Evolutionary conservation across 768 basidiomycete species (phyloP).

Genomic region (Tubosaeta brunneosetosa): DNA sequence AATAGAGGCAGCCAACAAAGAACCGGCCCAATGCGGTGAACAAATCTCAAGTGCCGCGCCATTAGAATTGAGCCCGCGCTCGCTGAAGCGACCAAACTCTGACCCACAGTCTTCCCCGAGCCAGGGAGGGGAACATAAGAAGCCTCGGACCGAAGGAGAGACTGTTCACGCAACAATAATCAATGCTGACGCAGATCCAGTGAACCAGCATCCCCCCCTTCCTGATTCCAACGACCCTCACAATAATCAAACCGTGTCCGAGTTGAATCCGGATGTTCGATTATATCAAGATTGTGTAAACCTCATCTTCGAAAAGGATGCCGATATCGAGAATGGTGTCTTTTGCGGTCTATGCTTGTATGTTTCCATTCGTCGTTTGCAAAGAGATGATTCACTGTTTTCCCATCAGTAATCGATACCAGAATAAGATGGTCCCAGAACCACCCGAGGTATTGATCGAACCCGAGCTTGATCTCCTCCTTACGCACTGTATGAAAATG

Average conservation of each 20-base stretch:
- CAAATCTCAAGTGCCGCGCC: neutral
- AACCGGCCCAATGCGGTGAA: neutral
- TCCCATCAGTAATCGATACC: slow-evolving; percentile 22
- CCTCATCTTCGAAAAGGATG: slow-evolving; percentile 32
- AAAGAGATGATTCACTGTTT: neutral
- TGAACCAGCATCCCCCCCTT: neutral
- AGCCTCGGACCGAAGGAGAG: slow-evolving; percentile 14
- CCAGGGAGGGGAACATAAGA: slow-evolving; percentile 17
- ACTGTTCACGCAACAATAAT: neutral
- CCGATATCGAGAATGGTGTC: slow-evolving; percentile 24
- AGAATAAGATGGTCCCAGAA: slow-evolving; percentile 25
- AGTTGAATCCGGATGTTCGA: slow-evolving; percentile 22
- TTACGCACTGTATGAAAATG: slow-evolving; percentile 44
- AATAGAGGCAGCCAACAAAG: neutral
- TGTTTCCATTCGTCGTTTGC: slow-evolving; percentile 21
- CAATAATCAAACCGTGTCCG: neutral
- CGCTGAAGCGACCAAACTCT: slow-evolving; percentile 17
- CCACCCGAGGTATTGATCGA: slow-evolving; percentile 26
- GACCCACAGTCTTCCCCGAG: slow-evolving; percentile 4
- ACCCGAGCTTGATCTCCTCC: slow-evolving; percentile 38
- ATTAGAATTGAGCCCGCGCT: neutral
- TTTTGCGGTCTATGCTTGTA: slow-evolving; percentile 53
- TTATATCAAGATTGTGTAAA: slow-evolving; percentile 42
- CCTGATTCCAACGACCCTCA: neutral
- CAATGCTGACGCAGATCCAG: neutral